Evolutionary conservation across 1,139 yeast species (phyloP).

Genomic region (Hyphopichia khmerensis): DNA sequence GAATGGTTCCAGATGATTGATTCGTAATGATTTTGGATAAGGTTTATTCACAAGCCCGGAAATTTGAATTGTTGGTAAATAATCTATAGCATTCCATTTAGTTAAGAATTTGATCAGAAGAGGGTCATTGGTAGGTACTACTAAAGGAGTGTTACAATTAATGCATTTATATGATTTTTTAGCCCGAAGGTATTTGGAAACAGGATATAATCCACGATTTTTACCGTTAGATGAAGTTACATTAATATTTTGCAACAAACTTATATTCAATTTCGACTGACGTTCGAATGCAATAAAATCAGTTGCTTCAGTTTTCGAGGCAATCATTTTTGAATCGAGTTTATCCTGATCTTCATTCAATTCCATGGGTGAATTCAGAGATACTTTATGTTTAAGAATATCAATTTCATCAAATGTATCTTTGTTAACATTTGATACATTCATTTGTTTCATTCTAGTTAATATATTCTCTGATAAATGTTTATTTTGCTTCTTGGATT

Average conservation of each 20-base stretch:
- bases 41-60: constrained; percentile 9
- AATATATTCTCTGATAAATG: constrained; percentile 1
- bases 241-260: not conserved
- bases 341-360: not conserved
- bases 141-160: constrained; percentile 26
- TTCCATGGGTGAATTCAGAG: not conserved
- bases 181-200: constrained; percentile 23
- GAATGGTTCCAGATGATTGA: constrained; percentile 16
- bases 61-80: constrained; percentile 25
- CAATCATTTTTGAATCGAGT: not conserved
- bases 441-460: constrained; percentile 1
- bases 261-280: not conserved
- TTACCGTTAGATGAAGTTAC: not conserved
- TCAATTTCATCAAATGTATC: constrained; percentile 2
- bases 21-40: constrained; percentile 9
- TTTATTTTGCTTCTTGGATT: not conserved
- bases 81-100: constrained; percentile 36
- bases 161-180: constrained; percentile 26
- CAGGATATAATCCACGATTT: constrained; percentile 16
- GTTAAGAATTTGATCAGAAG: constrained; percentile 27
- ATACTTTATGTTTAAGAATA: not conserved
- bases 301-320: not conserved
- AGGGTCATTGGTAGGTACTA: constrained; percentile 26
- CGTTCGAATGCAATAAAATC: not conserved
- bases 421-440: not conserved